Base-by-base conservation (phyloP, 768 basidiomycete species). In the Cystofilobasidium macerans region DNA sequence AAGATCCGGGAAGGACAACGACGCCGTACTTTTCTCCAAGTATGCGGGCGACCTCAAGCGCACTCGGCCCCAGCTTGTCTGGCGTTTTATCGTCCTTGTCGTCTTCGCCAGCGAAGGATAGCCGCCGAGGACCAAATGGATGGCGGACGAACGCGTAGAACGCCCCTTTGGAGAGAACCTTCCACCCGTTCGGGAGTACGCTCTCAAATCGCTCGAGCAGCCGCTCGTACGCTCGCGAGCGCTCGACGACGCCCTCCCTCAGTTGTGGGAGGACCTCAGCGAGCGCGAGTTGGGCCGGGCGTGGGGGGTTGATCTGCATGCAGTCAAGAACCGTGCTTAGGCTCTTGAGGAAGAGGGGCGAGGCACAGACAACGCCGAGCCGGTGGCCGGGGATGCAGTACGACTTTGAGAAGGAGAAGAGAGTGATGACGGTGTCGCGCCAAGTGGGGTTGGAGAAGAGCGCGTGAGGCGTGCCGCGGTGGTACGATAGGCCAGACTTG, bases 331-430 rank as follows among this genome's bases (percentile, higher is more conserved):
- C 81, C n/a, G 79, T 83, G 28, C 77, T 80, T 57, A 84, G 72
- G 22, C 82, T 75, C 6, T 80, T 70, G 9, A 86, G 76, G 57
- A 90, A 74, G 0, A 72, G 67, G 0, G 84, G 82, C 0, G 84
- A 82, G 0, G 85, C 84, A 24, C 83, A 80, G 64, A 90, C 80
- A 5, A 81, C 80, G 1, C 89, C 89, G 6, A 91, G 81, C 14
- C 89, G 82, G 74, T 89, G 85, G 0, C 89, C 89, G 0, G 89
- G 89, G n/a, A 76, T 73, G 20, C 71, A 38, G 53, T 74, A 75
- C 36, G 73, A 71, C 69, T 89, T 92, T 53, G 85, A 87, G 75
- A 88, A 88, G 28, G 86, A 88, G 73, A 85, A 88, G 32, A 89
- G 78, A 70, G 85, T 84, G 65, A 88, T 79, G 61, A 89, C 70